Base-by-base conservation (phyloP, 257 asterid species). In the Fraxinus cuspidata region DNA sequence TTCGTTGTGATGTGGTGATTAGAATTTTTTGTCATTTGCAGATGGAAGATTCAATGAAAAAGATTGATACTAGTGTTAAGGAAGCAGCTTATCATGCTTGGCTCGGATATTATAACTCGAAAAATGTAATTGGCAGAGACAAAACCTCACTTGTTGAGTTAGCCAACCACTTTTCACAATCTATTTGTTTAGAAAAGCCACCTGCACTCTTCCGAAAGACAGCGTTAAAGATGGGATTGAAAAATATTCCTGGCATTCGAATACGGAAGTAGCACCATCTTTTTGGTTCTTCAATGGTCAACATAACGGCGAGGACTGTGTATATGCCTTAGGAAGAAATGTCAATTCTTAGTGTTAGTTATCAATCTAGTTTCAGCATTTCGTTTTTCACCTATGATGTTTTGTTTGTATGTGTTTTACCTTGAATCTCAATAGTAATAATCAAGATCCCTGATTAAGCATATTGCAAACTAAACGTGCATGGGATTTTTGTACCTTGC, bases 11-110 rank as follows among this genome's bases (percentile, higher is more conserved):
- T 16, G 58, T 56, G 27, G 1, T 56, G 12, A 56, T n/a, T 56
- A n/a, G 65, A n/a, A 56, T 7, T 60, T 10, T 21, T 60, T 60
- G 18, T 5, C 68, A 3, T 60, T 60, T 86, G 86, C 86, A 92
- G 99, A 81, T 95, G 64, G 86, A 88, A 75, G 90, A 83, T 72
- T 86, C 89, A 4, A 77, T 93, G 87, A 79, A 72, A 40, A 91
- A 84, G 84, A 81, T 95, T 2, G 99, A 95, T 38, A 63, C 85
- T 4, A 92, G 92, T 29, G 71, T 89, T 51, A 95, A 90, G 81
- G 99, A 95, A 87, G 91, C 94, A 71, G 96, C 96, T 28, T 95
- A 90, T 85, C 97, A 88, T 74, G 85, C 96, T 0, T 95, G 99
- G 98, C 96, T 93, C 2, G 97, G 98, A n/a, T 95, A 91, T 77